Evolutionary conservation across 1,284 basidiomycete species (phyloP), one percentile per base, ranked within the genome.

Genomic region (Ganoderma lingzhi): DNA sequence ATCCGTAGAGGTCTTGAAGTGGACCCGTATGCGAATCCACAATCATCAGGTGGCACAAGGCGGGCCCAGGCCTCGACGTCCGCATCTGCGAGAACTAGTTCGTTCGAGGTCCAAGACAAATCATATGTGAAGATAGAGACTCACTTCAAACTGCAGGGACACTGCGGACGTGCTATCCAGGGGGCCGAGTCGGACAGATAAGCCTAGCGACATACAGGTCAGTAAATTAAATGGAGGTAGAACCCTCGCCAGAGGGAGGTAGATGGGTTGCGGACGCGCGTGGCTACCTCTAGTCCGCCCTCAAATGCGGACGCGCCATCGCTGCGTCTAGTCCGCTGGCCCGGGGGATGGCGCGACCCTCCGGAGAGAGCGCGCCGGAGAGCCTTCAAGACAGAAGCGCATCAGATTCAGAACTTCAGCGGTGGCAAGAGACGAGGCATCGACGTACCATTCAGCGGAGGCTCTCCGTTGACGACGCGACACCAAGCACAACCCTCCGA

Each of bases 391-490:
- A 6, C 30, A 32, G 30, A 17, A 55, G 2, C 56, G 8, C 2
- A 3, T 37, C 6, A 58, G 56, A 37, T n/a, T n/a, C n/a, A n/a
- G 37, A 37, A 37, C 19, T 15, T 9, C 37, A 1, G 19, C 8
- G 32, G 35, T n/a, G 35, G 19, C 19, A 3, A 37, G 35, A 37
- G 1, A 39, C 19, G 35, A 37, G 8, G 35, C 6, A 28, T 17
- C 5, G 17, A 58, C 17, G 19, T 58, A 58, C 56, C 53, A 32
- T 23, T 55, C 15, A 2, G 10, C 1, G 28, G 12, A 30, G 12
- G 53, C 53, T 55, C 53, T 55, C 53, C 53, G 53, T 14, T 32
- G 53, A 55, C 30, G 53, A 55, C 53, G 53, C 30, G 53, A 55
- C 53, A 10, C 53, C 53, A 14, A 2, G 42, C 42, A 44, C 8